These are phyloP conservation scores for Cryptococcus maquisensis DNA, from an alignment of 1,284 basidiomycete species.

Conservation along the genomic window DNA sequence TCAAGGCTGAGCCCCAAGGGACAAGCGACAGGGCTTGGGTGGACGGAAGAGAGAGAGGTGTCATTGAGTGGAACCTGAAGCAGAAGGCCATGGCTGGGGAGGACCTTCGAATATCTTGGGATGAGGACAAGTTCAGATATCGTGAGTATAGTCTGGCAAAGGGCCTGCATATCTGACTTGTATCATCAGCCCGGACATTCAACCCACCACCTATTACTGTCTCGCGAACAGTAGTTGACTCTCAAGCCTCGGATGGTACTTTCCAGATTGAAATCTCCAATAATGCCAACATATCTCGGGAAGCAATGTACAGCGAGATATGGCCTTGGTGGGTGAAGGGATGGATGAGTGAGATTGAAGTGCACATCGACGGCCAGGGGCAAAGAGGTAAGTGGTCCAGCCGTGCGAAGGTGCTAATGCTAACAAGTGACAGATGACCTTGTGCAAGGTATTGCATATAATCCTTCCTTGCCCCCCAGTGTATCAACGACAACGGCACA, in stretches of 20 bases:
- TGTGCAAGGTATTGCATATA: constrained; percentile 61
- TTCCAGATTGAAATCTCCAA: constrained; percentile 70
- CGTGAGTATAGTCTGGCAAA: constrained; percentile 32
- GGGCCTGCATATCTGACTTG: neutral
- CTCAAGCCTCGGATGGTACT: constrained; percentile 69
- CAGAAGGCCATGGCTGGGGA: constrained; percentile 15
- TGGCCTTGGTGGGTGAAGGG: constrained; percentile 91
- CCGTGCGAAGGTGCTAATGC: neutral
- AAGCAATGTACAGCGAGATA: constrained; percentile 76
- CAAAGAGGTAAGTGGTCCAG: constrained; percentile 17
- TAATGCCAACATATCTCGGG: constrained; percentile 53
- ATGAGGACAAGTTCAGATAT: constrained; percentile 48
- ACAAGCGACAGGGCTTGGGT: constrained; percentile 17
- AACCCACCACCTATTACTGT: constrained; percentile 57
- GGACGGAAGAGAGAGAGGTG: constrained; percentile 28
- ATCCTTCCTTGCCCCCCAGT: constrained; percentile 63
- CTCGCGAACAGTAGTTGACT: constrained; percentile 66
- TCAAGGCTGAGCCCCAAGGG: constrained; percentile 13
- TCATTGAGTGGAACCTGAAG: constrained; percentile 35
- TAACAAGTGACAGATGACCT: constrained; percentile 54
- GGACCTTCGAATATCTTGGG: constrained; percentile 46
- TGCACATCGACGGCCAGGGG: constrained; percentile 41
- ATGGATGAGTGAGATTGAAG: constrained; percentile 73
- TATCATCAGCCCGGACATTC: constrained; percentile 39
- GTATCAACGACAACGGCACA: constrained; percentile 70